Base-by-base conservation (phyloP, 345 rosid genomes). In the Eucalyptus polybractea region DNA sequence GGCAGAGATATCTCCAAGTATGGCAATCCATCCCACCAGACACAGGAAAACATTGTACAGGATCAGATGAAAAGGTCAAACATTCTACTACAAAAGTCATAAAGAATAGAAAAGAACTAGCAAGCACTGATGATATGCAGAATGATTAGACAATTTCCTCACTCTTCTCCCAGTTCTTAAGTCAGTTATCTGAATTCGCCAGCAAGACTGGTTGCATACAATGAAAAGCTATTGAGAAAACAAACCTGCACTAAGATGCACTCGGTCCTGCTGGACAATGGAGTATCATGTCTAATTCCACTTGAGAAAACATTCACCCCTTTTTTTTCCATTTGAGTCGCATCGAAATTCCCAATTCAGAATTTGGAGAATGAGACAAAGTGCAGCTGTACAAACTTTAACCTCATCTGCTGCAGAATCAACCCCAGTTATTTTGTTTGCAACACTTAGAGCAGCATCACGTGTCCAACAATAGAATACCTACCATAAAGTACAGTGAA, bases 351-450 rank as follows among this genome's bases (percentile, higher is more conserved):
- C 99, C 99, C 99, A 97, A 90, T 95, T 95, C 51, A 97, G 94
- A 90, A 96, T 96, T 90, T 97, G 99, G 93, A 95, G 95, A 99
- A 98, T 95, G 90, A 98, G 94, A 89, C 94, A 93, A 86, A 98
- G 91, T 22, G 95, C 94, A 90, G 98, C 96, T 87, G 93, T 95
- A 92, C 98, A 96, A 90, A 95, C 99, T 94, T 95, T 97, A 87
- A 93, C 97, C 93, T 98, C 98, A 86, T 95, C 96, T 90, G 91
- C 92, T 86, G 80, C 94, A 87, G 93, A 90, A 93, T 92, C 93
- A 88, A 96, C 94, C 89, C 93, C 96, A 29, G 92, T 89, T 90
- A 97, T 95, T 94, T 92, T 93, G 83, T 92, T 93, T 91, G 99
- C 93, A 88, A 95, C 95, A 89, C 96, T 92, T 88, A 94, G 54